These are phyloP conservation scores for Alternaria angustiovoidea DNA, from an alignment of 2,329 filamentous ascomycete genomes.

Conservation along the genomic window DNA sequence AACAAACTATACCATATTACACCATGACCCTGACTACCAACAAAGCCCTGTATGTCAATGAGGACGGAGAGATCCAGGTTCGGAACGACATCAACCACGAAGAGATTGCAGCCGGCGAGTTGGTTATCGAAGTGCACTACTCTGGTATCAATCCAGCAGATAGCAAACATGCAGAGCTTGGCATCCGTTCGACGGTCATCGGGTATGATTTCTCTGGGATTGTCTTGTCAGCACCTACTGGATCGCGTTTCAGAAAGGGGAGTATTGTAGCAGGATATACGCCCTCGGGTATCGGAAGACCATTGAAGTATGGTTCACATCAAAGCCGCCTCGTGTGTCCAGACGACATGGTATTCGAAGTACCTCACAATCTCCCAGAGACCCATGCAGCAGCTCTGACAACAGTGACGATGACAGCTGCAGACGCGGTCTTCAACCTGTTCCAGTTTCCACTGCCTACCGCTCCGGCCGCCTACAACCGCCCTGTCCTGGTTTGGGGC, in stretches of 20 bases:
- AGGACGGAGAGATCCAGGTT: not conserved
- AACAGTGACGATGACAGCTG: slow-evolving; percentile 63
- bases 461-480: slow-evolving; percentile 50
- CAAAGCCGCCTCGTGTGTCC: slow-evolving; percentile 62
- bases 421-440: slow-evolving; percentile 60
- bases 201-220: slow-evolving; percentile 18
- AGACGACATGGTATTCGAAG: slow-evolving; percentile 51
- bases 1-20: not conserved
- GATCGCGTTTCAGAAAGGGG: slow-evolving; percentile 7
- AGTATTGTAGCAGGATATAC: slow-evolving; percentile 59
- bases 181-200: slow-evolving; percentile 10
- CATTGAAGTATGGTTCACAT: slow-evolving; percentile 48
- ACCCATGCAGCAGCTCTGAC: slow-evolving; percentile 60
- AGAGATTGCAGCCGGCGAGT: not conserved
- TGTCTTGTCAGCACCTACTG: not conserved
- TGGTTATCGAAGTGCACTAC: not conserved
- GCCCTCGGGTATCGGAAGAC: slow-evolving; percentile 55
- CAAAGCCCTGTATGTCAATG: slow-evolving; percentile 2
- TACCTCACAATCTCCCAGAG: slow-evolving; percentile 50
- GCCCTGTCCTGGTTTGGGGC: slow-evolving; percentile 25
- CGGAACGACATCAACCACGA: not conserved
- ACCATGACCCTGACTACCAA: not conserved
- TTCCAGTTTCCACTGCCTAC: slow-evolving; percentile 60
- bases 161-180: slow-evolving; percentile 11
- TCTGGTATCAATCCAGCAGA: slow-evolving; percentile 17